These are phyloP conservation scores for Pseudogymnoascus sp. DNA, from an alignment of 2,329 filamentous ascomycete genomes.

Conservation along the genomic window DNA sequence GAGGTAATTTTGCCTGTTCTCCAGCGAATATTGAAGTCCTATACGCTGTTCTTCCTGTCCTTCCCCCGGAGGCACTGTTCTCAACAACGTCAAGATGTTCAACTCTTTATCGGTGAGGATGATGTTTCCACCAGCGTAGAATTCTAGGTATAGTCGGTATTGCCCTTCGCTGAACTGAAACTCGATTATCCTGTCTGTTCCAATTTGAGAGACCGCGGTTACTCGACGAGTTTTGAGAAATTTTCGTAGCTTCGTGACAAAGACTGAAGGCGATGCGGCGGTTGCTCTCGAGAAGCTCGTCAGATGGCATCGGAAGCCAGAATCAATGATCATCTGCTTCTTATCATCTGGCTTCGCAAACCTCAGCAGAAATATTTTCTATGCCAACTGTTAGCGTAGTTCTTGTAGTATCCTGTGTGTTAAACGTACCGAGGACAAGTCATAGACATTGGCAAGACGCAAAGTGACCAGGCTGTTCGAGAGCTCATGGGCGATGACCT, in stretches of 20 bases:
- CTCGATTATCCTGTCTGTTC: slow-evolving; percentile 88
- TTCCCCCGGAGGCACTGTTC: slow-evolving; percentile 72
- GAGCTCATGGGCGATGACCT: slow-evolving; percentile 95
- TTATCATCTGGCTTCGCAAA: slow-evolving; percentile 85
- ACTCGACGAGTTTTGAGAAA: slow-evolving; percentile 79
- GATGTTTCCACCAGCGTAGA: slow-evolving; percentile 93
- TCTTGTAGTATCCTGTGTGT: not conserved
- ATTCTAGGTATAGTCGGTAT: slow-evolving; percentile 84
- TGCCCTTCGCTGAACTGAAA: slow-evolving; percentile 87
- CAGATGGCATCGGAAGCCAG: slow-evolving; percentile 90
- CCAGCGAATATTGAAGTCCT: slow-evolving; percentile 71
- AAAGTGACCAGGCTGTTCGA: slow-evolving; percentile 67
- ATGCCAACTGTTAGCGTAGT: slow-evolving; percentile 15
- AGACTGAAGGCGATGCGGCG: slow-evolving; percentile 73
- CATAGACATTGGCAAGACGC: slow-evolving; percentile 89
- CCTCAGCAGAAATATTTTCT: slow-evolving; percentile 90
- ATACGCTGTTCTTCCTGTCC: slow-evolving; percentile 77
- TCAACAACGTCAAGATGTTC: slow-evolving; percentile 72
- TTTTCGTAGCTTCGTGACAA: slow-evolving; percentile 80
- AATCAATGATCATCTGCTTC: slow-evolving; percentile 87
- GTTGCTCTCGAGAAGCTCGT: slow-evolving; percentile 86
- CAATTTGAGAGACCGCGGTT: slow-evolving; percentile 75
- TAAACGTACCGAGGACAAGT: slow-evolving; percentile 66
- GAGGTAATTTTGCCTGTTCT: slow-evolving; percentile 74
- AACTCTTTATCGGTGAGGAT: slow-evolving; percentile 81